phyloP scores from a whole-genome alignment of 2,329 filamentous ascomycete genomes.

The Alternaria conjuncta region DNA sequence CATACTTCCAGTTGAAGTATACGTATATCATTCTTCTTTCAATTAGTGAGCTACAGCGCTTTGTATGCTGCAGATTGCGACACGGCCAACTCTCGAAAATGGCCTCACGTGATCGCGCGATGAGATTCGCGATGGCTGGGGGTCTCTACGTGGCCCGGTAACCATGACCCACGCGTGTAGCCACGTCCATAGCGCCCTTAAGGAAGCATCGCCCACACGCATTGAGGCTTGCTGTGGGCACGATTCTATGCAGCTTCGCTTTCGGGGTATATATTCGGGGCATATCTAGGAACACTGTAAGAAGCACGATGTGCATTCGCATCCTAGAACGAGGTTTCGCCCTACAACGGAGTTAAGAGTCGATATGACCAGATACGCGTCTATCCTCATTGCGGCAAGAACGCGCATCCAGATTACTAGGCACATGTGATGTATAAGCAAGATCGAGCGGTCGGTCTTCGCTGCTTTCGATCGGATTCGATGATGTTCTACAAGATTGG shows the following conservation, averaged over 20 bases:
- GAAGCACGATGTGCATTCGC: background rate
- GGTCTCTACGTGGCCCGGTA: background rate
- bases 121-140: background rate
- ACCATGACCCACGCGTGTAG: background rate
- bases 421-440: background rate
- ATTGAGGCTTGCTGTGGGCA: background rate
- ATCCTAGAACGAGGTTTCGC: background rate
- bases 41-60: background rate
- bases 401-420: background rate
- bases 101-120: slow-evolving; percentile 1
- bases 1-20: background rate
- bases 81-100: background rate
- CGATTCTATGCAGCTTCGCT: background rate
- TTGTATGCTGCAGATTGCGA: background rate
- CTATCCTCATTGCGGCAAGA: background rate
- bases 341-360: background rate
- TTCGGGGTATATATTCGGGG: background rate
- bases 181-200: background rate
- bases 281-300: background rate
- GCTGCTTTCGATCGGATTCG: slow-evolving; percentile 3
- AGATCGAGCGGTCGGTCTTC: background rate
- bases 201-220: background rate
- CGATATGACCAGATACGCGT: background rate
- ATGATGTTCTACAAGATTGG: slow-evolving; percentile 6
- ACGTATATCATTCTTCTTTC: background rate